Percentiles rank a stretch among this genome's conserved stretches.
Evolutionary conservation across 352 stramenopile genomes (phyloP).

Genomic region (Globisporangium middletonii): DNA sequence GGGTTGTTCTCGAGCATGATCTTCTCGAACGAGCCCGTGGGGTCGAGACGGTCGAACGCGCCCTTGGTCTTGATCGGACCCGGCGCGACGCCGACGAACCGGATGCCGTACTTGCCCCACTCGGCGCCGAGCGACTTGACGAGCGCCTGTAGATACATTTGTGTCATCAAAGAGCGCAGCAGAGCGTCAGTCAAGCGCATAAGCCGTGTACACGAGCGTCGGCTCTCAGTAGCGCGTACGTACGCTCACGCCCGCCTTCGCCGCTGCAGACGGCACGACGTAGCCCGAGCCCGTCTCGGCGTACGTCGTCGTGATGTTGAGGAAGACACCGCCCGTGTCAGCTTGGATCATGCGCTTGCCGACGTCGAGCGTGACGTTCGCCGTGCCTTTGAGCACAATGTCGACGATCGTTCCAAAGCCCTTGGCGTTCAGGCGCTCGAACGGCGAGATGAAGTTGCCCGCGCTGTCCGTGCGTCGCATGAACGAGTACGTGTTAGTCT

Average conservation of each 20-base stretch:
- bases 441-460: constrained; percentile 94
- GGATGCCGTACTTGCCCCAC: constrained; percentile 94
- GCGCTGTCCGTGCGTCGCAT: constrained; percentile 35
- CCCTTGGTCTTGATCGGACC: constrained; percentile 92
- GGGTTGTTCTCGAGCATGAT: constrained; percentile 67
- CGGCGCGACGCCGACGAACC: constrained; percentile 95
- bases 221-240: constrained; percentile 4
- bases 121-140: constrained; percentile 94
- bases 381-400: constrained; percentile 89
- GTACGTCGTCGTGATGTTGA: constrained; percentile 97
- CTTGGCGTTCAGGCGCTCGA: constrained; percentile 89
- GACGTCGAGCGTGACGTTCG: constrained; percentile 77
- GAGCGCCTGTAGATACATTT: constrained; percentile 64
- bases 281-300: constrained; percentile 92
- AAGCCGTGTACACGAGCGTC: too few species aligned
- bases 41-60: constrained; percentile 73
- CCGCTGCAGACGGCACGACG: constrained; percentile 92
- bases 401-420: constrained; percentile 96
- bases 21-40: constrained; percentile 59
- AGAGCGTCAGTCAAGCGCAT: too few species aligned
- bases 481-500: too few species aligned
- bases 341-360: constrained; percentile 76
- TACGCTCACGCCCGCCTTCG: constrained; percentile 92
- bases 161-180: too few species aligned
- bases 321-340: constrained; percentile 82